phyloP scores from a whole-genome alignment of 495 filamentous ascomycete species.

The Staphylotrichum longicolle region DNA sequence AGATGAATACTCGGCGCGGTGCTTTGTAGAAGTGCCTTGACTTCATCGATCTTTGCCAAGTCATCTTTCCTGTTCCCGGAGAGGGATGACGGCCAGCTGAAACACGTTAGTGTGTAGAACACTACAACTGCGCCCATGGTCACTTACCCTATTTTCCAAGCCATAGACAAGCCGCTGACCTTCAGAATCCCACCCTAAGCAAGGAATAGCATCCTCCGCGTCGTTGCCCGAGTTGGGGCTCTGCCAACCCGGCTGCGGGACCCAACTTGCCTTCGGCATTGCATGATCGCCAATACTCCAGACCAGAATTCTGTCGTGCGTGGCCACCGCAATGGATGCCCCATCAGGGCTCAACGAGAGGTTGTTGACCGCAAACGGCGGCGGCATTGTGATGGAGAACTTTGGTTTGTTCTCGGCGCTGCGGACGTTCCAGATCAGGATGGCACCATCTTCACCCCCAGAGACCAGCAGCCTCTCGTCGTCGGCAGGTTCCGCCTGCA shows the following conservation, averaged over 20 bases:
- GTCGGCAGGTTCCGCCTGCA: conserved; percentile 34
- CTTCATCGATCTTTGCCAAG: neutral
- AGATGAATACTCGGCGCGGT: neutral
- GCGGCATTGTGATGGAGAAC: conserved; percentile 56
- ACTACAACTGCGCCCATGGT: neutral
- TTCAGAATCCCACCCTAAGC: conserved; percentile 72
- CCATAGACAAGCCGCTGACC: conserved; percentile 74
- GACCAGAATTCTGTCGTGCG: conserved; percentile 61
- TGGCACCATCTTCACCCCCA: conserved; percentile 59
- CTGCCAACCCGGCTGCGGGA: conserved; percentile 49
- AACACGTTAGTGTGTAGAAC: neutral
- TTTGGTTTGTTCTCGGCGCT: conserved; percentile 54
- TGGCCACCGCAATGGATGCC: conserved; percentile 65
- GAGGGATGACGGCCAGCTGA: conserved; percentile 44
- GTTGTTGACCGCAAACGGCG: conserved; percentile 53
- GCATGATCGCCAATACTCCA: conserved; percentile 69
- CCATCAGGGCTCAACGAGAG: conserved; percentile 72
- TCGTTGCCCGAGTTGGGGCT: conserved; percentile 50
- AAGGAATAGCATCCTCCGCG: conserved; percentile 49
- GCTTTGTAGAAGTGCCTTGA: neutral
- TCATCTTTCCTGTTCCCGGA: conserved; percentile 33
- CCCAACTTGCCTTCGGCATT: conserved; percentile 62
- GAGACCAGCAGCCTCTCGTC: conserved; percentile 53
- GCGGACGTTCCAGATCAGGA: conserved; percentile 67
- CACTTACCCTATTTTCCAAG: conserved; percentile 30